These are phyloP conservation scores for Pyricularia sp. DNA, from an alignment of 2,329 filamentous ascomycete species.

Conservation along the genomic window DNA sequence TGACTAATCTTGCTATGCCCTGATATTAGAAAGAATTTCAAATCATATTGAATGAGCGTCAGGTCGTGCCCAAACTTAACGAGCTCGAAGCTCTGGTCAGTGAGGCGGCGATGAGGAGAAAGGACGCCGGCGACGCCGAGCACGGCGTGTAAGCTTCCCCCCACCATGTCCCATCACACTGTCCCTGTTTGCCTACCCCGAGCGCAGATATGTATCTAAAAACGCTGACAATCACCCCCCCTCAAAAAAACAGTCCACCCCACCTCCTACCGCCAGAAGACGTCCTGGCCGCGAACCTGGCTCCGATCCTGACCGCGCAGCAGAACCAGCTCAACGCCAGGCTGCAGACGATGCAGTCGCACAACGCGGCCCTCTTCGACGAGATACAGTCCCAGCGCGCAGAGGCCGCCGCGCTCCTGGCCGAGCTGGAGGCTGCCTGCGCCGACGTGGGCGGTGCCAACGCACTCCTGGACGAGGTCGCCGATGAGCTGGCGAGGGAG, in stretches of 20 bases:
- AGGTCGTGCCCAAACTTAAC: slow-evolving; percentile 49
- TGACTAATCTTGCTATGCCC: neutral
- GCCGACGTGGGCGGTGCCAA: slow-evolving; percentile 46
- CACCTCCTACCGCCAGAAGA: slow-evolving; percentile 44
- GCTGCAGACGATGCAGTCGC: slow-evolving; percentile 45
- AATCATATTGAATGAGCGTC: slow-evolving; percentile 37
- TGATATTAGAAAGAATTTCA: slow-evolving; percentile 43
- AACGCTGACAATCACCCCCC: slow-evolving; percentile 6
- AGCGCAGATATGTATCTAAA: too few species aligned
- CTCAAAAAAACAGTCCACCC: slow-evolving; percentile 19
- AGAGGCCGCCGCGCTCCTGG: slow-evolving; percentile 43
- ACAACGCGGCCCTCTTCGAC: slow-evolving; percentile 44
- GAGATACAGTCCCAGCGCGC: slow-evolving; percentile 42
- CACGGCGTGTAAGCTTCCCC: slow-evolving; percentile 21
- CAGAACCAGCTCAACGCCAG: slow-evolving; percentile 46
- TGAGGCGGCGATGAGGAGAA: slow-evolving; percentile 34
- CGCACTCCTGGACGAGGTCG: slow-evolving; percentile 33
- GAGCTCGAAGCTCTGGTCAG: slow-evolving; percentile 46
- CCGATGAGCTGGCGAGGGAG: slow-evolving; percentile 39
- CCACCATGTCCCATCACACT: too few species aligned
- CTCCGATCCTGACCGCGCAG: slow-evolving; percentile 41
- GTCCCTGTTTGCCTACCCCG: neutral
- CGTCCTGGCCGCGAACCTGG: slow-evolving; percentile 45
- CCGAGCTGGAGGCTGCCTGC: slow-evolving; percentile 38
- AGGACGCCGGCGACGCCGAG: slow-evolving; percentile 16